These are phyloP conservation scores for Lasiosphaeria miniovina DNA, from an alignment of 495 filamentous ascomycete species.

Conservation along the genomic window DNA sequence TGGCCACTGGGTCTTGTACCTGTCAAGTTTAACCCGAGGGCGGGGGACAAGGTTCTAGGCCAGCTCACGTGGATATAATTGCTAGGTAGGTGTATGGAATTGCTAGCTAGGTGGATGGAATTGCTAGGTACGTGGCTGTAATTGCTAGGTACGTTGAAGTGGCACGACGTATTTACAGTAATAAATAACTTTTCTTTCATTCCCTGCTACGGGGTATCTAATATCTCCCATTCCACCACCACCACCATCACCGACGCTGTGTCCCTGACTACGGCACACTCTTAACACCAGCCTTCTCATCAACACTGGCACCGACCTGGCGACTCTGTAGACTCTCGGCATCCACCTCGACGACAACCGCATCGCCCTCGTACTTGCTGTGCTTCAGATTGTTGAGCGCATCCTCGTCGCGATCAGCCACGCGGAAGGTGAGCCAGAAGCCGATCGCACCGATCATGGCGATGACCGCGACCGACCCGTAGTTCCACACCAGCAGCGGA, in stretches of 20 bases:
- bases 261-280: background rate
- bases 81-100: no score
- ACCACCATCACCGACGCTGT: background rate
- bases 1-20: no score
- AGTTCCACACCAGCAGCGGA: slow-evolving; percentile 64
- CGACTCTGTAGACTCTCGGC: slow-evolving; percentile 24
- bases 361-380: background rate
- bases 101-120: no score
- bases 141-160: background rate
- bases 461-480: slow-evolving; percentile 59
- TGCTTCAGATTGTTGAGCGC: slow-evolving; percentile 53
- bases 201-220: background rate
- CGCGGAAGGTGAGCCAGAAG: slow-evolving; percentile 62
- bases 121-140: no score
- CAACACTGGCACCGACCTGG: background rate
- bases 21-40: no score
- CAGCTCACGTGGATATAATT: no score
- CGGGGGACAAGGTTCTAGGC: no score
- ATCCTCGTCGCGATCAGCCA: slow-evolving; percentile 63
- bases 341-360: slow-evolving; percentile 3
- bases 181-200: background rate
- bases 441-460: slow-evolving; percentile 55
- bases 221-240: background rate
- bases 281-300: background rate
- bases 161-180: background rate